Conservation (phyloP, 176 grass and related monocot species). For the Leersia perrieri region DNA sequence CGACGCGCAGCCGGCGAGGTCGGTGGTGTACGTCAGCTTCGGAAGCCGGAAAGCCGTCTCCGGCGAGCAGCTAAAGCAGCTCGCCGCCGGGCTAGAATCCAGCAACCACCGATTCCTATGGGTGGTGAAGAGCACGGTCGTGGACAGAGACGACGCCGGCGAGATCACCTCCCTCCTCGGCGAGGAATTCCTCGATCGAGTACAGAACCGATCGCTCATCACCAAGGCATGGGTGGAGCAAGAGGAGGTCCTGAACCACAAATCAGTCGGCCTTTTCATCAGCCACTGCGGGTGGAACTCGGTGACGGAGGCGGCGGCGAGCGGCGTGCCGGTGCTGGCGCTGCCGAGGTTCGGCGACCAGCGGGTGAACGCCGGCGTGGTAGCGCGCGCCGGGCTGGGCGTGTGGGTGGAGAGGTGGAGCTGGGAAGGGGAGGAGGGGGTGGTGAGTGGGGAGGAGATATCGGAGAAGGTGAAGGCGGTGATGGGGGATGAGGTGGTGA, state of each 20-base stretch:
- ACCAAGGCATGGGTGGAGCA: conserved; percentile 78
- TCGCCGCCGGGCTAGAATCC: conserved; percentile 50
- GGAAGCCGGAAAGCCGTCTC: conserved; percentile 59
- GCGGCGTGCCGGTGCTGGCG: conserved; percentile 55
- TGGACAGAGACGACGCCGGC: conserved; percentile 43
- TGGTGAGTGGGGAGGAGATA: conserved; percentile 30
- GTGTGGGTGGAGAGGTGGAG: conserved; percentile 56
- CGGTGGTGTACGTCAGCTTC: conserved; percentile 78
- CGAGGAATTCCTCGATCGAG: conserved; percentile 41
- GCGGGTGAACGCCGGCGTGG: conserved; percentile 52
- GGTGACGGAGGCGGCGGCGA: conserved; percentile 49
- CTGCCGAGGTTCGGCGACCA: conserved; percentile 70
- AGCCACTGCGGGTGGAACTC: conserved; percentile 93
- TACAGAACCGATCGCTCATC: conserved; percentile 44
- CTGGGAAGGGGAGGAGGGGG: conserved; percentile 54
- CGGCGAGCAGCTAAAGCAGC: conserved; percentile 47
- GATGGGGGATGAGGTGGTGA: conserved; percentile 8
- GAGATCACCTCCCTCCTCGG: conserved; percentile 45
- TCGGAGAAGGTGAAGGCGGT: conserved; percentile 27
- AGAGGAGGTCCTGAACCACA: conserved; percentile 47
- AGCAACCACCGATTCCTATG: conserved; percentile 71
- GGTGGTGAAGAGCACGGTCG: conserved; percentile 59
- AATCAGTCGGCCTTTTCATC: conserved; percentile 53
- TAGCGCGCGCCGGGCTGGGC: conserved; percentile 30
- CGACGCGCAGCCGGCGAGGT: conserved; percentile 51